Evolutionary conservation across 768 basidiomycete species (phyloP).

Genomic region (Dioszegia hungarica): DNA sequence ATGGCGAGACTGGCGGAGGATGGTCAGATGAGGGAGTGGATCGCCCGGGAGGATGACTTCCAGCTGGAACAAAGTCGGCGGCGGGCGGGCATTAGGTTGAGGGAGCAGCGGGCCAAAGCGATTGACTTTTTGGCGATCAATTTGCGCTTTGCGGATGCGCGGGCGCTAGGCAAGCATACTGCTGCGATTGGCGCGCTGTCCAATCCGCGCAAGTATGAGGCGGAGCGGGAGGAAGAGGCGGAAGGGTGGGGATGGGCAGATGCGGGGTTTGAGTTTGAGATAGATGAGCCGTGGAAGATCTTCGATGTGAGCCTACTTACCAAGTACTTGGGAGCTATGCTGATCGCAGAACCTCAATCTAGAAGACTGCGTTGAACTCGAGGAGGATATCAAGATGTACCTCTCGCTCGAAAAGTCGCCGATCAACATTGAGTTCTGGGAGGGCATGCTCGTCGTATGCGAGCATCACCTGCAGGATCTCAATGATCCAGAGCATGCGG

Average conservation of each 20-base stretch:
- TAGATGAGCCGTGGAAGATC: slow-evolving; percentile 97
- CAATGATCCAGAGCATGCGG: slow-evolving; percentile 49
- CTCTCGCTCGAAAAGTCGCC: slow-evolving; percentile 77
- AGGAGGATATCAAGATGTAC: slow-evolving; percentile 90
- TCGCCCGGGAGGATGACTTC: slow-evolving; percentile 93
- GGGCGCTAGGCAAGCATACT: slow-evolving; percentile 22
- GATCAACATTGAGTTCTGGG: slow-evolving; percentile 94
- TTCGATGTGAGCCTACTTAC: slow-evolving; percentile 65
- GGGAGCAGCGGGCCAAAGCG: slow-evolving; percentile 96
- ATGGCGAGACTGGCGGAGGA: slow-evolving; percentile 88
- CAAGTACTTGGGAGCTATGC: not conserved
- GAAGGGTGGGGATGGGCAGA: slow-evolving; percentile 66
- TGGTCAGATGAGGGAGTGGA: slow-evolving; percentile 96
- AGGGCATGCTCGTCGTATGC: slow-evolving; percentile 96
- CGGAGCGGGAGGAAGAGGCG: slow-evolving; percentile 63
- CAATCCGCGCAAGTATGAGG: slow-evolving; percentile 47
- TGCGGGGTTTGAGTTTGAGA: slow-evolving; percentile 88
- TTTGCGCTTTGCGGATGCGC: slow-evolving; percentile 74
- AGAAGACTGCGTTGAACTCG: slow-evolving; percentile 84
- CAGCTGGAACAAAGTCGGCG: slow-evolving; percentile 88
- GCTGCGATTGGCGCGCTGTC: slow-evolving; percentile 36
- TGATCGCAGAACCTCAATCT: slow-evolving; percentile 64
- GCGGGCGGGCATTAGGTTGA: slow-evolving; percentile 87
- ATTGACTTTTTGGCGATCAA: slow-evolving; percentile 96
- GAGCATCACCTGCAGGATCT: slow-evolving; percentile 80